phyloP scores from a whole-genome alignment of 345 rosid species.

The Jatropha curcas region DNA sequence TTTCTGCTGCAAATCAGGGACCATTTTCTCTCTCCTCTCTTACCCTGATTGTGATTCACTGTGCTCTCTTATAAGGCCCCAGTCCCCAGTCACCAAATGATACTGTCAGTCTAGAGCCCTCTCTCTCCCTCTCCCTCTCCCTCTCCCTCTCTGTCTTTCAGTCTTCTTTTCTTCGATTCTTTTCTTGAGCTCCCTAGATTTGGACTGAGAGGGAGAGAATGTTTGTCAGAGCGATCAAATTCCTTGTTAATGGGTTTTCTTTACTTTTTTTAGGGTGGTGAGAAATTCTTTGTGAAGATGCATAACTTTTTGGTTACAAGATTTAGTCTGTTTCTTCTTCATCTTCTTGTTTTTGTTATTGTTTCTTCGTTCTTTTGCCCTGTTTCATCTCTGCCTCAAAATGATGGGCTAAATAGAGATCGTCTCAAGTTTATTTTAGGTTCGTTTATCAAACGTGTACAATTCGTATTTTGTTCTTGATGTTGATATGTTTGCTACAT shows the following conservation, averaged over 20 bases:
- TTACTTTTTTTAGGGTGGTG: conserved; percentile 6
- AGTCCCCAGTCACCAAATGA: background rate
- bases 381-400: conserved; percentile 27
- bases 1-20: conserved; percentile 9
- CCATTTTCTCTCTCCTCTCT: background rate
- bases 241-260: conserved; percentile 25
- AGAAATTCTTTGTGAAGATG: background rate
- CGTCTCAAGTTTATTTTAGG: conserved; percentile 66
- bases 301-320: conserved; percentile 15
- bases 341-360: conserved; percentile 12
- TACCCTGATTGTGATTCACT: background rate
- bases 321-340: conserved; percentile 13
- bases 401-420: conserved; percentile 33
- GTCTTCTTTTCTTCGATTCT: conserved; percentile 5
- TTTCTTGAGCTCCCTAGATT: conserved; percentile 13
- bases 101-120: background rate
- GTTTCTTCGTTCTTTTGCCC: conserved; percentile 31
- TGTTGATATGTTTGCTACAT: background rate
- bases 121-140: background rate
- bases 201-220: background rate
- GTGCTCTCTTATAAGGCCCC: background rate
- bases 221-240: background rate
- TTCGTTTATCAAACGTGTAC: conserved; percentile 18
- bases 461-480: background rate
- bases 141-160: background rate